These are phyloP conservation scores for Backusella morwellensis DNA, from an alignment of 192 early-diverging fungal genomes.

Conservation along the genomic window DNA sequence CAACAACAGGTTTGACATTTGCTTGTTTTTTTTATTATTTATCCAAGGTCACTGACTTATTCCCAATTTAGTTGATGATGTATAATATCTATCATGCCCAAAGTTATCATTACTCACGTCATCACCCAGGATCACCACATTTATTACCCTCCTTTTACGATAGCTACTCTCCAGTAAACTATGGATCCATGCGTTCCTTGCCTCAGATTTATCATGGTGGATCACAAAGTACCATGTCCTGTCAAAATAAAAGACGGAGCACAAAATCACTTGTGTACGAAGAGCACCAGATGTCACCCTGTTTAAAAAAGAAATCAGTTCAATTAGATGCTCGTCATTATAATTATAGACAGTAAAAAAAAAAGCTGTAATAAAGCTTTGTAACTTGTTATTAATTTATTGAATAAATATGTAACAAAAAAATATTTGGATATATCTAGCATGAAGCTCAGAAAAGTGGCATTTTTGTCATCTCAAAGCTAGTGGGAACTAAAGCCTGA, in stretches of 20 bases:
- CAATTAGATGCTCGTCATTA: background rate
- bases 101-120: background rate
- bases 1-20: background rate
- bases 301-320: background rate
- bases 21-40: background rate
- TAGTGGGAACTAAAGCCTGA: too few species aligned
- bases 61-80: background rate
- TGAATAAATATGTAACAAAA: too few species aligned
- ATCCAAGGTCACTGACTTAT: background rate
- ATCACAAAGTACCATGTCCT: background rate
- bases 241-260: background rate
- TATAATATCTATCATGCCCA: background rate
- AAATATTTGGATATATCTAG: too few species aligned
- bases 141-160: background rate
- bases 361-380: background rate
- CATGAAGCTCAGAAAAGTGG: too few species aligned
- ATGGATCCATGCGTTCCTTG: background rate
- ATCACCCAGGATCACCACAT: background rate
- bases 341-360: background rate
- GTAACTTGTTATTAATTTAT: too few species aligned
- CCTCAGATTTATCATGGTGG: background rate
- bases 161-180: background rate
- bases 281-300: background rate
- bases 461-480: too few species aligned
- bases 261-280: background rate